Evolutionary conservation across 768 basidiomycete species (phyloP).

Genomic region (Boletus bicolor): DNA sequence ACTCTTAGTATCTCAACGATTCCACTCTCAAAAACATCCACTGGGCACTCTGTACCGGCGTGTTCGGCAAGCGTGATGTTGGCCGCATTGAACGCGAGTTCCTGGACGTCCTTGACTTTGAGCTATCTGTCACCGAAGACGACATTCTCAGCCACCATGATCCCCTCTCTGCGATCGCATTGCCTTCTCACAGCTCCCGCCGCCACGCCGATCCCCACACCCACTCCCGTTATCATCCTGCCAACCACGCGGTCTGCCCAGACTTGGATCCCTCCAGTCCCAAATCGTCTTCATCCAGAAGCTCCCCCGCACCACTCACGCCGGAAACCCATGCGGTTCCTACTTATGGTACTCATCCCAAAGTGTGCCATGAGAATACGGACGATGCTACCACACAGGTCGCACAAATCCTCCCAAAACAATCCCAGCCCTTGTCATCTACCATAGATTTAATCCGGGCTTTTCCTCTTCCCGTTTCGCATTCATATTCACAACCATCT

Average conservation of each 20-base stretch:
- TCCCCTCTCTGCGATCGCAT: conserved; percentile 29
- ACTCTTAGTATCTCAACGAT: conserved; percentile 73
- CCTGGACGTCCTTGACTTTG: conserved; percentile 75
- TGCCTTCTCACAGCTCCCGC: conserved; percentile 26
- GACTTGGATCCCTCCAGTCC: conserved; percentile 43
- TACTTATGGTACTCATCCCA: conserved; percentile 19
- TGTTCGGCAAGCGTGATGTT: conserved; percentile 78
- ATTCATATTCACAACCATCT: conserved; percentile 18
- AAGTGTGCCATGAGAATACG: conserved; percentile 28
- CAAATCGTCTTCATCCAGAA: conserved; percentile 36
- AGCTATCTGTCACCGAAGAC: conserved; percentile 60
- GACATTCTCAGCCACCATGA: conserved; percentile 54
- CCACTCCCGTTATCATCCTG: conserved; percentile 15
- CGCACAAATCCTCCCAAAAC: conserved; percentile 24
- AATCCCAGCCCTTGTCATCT: conserved; percentile 24
- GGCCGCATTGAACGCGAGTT: conserved; percentile 82
- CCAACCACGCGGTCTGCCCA: conserved; percentile 33
- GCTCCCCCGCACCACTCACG: conserved; percentile 33
- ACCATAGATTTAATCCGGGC: conserved; percentile 44
- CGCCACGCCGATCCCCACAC: conserved; percentile 25
- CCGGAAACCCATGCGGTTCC: conserved; percentile 26
- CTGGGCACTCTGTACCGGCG: conserved; percentile 83
- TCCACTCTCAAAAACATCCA: conserved; percentile 89
- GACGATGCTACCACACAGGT: conserved; percentile 28
- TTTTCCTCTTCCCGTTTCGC: conserved; percentile 45